Evolutionary conservation across 1,139 yeast genomes (phyloP).

Genomic region (Taphrina confusa): DNA sequence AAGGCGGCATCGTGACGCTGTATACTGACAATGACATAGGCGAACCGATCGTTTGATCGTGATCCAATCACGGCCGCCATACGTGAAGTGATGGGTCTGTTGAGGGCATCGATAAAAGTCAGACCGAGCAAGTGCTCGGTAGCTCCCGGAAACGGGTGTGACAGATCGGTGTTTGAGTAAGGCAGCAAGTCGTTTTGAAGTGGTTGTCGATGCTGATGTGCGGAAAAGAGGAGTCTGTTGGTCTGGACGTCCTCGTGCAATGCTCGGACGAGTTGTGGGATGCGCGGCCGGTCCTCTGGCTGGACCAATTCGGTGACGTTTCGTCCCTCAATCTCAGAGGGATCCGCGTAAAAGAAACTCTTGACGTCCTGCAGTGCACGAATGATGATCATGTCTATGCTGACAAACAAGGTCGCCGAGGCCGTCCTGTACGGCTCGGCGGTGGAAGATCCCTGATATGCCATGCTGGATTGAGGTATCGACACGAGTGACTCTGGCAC

Average conservation of each 20-base stretch:
- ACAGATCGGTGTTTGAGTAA: slow-evolving; percentile 12
- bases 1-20: slow-evolving; percentile 12
- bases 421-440: slow-evolving; percentile 6
- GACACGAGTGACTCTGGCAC: neutral
- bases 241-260: slow-evolving; percentile 9
- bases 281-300: slow-evolving; percentile 4
- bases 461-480: neutral
- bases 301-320: slow-evolving; percentile 1
- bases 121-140: slow-evolving; percentile 8
- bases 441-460: neutral
- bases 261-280: slow-evolving; percentile 6
- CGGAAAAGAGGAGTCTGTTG: slow-evolving; percentile 10
- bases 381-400: slow-evolving; percentile 1
- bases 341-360: slow-evolving; percentile 6
- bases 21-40: slow-evolving; percentile 19
- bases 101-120: slow-evolving; percentile 16
- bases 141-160: slow-evolving; percentile 23
- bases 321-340: slow-evolving; percentile 17
- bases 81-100: slow-evolving; percentile 12
- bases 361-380: slow-evolving; percentile 15
- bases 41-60: slow-evolving; percentile 21
- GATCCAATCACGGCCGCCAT: slow-evolving; percentile 19
- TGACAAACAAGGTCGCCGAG: slow-evolving; percentile 10
- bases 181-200: slow-evolving; percentile 6
- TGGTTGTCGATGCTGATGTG: slow-evolving; percentile 6